phyloP scores from a whole-genome alignment of 331 rosid genomes.

The Arachis monticola region DNA sequence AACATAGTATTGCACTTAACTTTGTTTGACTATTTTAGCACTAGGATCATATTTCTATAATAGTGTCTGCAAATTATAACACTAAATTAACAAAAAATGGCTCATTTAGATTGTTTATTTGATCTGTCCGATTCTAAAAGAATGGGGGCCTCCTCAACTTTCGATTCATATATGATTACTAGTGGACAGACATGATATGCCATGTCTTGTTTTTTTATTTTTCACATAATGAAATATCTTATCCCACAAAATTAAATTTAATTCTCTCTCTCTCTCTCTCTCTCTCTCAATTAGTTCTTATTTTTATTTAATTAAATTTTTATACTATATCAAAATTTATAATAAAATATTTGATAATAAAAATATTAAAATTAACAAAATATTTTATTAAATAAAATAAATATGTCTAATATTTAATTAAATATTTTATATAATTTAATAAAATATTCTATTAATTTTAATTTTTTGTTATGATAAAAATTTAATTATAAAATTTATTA shows the following conservation, averaged over 20 bases:
- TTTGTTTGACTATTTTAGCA: constrained; percentile 42
- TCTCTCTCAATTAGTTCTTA: too few species aligned
- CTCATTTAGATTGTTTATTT: constrained; percentile 18
- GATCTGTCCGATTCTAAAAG: not conserved
- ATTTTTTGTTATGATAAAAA: too few species aligned
- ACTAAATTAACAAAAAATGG: constrained; percentile 39
- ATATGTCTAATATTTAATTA: too few species aligned
- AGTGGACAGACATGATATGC: constrained; percentile 21
- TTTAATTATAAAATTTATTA: too few species aligned
- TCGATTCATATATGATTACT: constrained; percentile 9
- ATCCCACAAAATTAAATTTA: not conserved
- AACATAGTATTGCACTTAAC: constrained; percentile 7
- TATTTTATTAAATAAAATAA: too few species aligned
- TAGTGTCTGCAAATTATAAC: constrained; percentile 37
- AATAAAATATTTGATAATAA: too few species aligned
- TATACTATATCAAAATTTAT: too few species aligned
- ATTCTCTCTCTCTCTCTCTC: not conserved
- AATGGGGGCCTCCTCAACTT: constrained; percentile 22
- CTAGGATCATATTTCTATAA: constrained; percentile 27
- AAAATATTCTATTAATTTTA: too few species aligned
- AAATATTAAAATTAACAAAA: too few species aligned
- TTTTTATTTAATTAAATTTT: too few species aligned
- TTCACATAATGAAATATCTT: constrained; percentile 7
- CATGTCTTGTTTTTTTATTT: constrained; percentile 12
- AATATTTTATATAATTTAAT: too few species aligned